These are phyloP conservation scores for Perkinsus chesapeaki DNA, from an alignment of 169 alveolate genomes.

Conservation along the genomic window DNA sequence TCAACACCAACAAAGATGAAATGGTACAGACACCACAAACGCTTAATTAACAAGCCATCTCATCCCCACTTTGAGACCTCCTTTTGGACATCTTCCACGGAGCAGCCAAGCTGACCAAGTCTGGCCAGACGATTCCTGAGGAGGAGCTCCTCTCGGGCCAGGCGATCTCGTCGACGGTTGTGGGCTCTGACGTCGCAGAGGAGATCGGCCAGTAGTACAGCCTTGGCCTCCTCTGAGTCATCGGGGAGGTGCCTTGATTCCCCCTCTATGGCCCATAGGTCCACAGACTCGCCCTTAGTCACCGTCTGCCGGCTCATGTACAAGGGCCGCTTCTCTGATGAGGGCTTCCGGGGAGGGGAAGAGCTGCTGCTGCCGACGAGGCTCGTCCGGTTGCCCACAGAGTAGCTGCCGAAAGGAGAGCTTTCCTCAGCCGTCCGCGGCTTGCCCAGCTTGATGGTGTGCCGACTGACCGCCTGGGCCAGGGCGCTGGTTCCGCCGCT, in stretches of 20 bases:
- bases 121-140: background rate
- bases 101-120: background rate
- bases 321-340: background rate
- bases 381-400: background rate
- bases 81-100: background rate
- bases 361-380: background rate
- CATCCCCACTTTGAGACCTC: background rate
- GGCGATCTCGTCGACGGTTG: background rate
- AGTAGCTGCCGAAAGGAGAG: background rate
- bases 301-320: background rate
- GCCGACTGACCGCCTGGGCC: background rate
- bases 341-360: background rate
- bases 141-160: background rate
- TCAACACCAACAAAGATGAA: background rate
- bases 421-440: background rate
- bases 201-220: background rate
- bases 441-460: background rate
- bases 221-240: background rate
- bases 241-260: background rate
- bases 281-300: background rate
- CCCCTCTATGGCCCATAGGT: background rate
- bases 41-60: background rate
- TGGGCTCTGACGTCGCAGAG: background rate
- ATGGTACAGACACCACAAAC: background rate
- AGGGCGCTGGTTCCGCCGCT: background rate